phyloP scores from a whole-genome alignment of 371 early-diverging fungal genomes.

The Conidiobolus incongruus region DNA sequence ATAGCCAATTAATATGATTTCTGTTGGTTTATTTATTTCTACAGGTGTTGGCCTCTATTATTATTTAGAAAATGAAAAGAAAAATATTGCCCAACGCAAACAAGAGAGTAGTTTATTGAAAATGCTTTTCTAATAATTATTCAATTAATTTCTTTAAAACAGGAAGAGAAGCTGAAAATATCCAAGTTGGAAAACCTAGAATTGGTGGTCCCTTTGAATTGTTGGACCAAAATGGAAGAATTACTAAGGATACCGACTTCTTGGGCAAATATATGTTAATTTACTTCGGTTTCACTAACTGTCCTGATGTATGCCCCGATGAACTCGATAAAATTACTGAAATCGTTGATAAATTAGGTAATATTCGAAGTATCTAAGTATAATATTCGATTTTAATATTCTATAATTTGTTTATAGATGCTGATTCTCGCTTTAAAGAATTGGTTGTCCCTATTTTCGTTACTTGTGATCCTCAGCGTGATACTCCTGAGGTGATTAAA shows the following conservation, averaged over 20 bases:
- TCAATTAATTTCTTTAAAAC: not conserved
- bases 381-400: not conserved
- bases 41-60: constrained; percentile 32
- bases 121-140: not conserved
- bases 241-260: constrained; percentile 37
- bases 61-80: constrained; percentile 38
- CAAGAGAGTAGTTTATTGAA: not conserved
- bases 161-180: constrained; percentile 9
- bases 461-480: constrained; percentile 89
- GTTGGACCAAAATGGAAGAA: constrained; percentile 47
- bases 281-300: constrained; percentile 96
- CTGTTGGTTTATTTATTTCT: constrained; percentile 19
- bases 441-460: constrained; percentile 79
- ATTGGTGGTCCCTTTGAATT: constrained; percentile 83
- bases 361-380: constrained; percentile 4
- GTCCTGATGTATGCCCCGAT: constrained; percentile 97
- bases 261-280: constrained; percentile 64
- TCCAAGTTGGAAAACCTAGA: constrained; percentile 50
- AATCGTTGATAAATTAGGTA: constrained; percentile 58
- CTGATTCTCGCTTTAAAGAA: constrained; percentile 9
- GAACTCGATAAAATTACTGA: constrained; percentile 93
- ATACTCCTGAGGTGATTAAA: constrained; percentile 54
- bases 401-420: not conserved
- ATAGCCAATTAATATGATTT: constrained; percentile 9
- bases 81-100: constrained; percentile 12